Conservation (phyloP, 306 rosid species). For the Alnus glutinosa region DNA sequence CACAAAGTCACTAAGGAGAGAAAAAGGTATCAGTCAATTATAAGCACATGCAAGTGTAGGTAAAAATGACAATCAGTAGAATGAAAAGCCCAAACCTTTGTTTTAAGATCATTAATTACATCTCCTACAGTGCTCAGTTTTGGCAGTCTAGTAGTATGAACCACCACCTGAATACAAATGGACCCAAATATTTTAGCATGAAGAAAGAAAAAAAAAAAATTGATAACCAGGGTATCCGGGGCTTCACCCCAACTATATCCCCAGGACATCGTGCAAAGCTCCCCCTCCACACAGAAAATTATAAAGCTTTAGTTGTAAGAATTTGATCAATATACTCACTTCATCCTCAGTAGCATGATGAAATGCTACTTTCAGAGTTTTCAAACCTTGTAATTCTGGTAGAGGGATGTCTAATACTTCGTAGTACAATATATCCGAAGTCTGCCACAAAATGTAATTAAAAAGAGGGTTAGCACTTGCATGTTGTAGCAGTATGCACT, state of each 20-base stretch:
- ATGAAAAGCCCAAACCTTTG: conserved; percentile 47
- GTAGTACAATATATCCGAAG: conserved; percentile 78
- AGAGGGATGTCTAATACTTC: conserved; percentile 93
- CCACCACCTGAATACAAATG: conserved; percentile 57
- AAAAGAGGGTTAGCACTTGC: conserved; percentile 18
- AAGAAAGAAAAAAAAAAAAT: neutral
- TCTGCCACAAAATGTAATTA: conserved; percentile 45
- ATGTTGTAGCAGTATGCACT: conserved; percentile 16
- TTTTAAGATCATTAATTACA: conserved; percentile 77
- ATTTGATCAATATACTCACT: conserved; percentile 49
- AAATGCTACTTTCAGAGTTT: conserved; percentile 87
- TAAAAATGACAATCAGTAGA: neutral
- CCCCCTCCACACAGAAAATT: neutral
- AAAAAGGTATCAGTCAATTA: neutral
- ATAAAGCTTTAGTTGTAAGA: conserved; percentile 5
- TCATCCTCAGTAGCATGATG: conserved; percentile 87
- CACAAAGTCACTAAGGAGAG: conserved; percentile 5
- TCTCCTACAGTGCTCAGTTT: conserved; percentile 91
- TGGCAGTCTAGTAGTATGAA: conserved; percentile 83
- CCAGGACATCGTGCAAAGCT: no score
- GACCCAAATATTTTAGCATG: neutral
- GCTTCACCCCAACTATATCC: no score
- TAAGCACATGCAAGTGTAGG: neutral
- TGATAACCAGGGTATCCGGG: no score
- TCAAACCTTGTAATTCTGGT: conserved; percentile 90